Evolutionary conservation across 768 basidiomycete genomes (phyloP).

Genomic region (Hortiboletus flavorubellus): DNA sequence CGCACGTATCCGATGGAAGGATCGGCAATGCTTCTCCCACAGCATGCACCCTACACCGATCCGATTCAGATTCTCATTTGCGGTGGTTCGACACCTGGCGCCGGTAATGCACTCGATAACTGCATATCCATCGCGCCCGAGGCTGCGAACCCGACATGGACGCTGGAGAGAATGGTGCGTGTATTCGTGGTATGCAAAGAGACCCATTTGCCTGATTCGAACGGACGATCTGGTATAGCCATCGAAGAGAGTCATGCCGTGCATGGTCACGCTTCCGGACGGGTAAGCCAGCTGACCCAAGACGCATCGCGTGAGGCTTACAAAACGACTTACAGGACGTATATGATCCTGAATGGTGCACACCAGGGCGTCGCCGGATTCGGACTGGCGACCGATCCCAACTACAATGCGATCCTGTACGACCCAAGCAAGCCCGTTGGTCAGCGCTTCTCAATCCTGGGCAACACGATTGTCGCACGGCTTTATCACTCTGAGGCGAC

Average conservation of each 20-base stretch:
- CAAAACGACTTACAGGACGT: slow-evolving; percentile 49
- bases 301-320: background rate
- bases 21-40: slow-evolving; percentile 65
- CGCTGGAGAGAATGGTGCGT: slow-evolving; percentile 74
- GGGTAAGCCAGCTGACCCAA: slow-evolving; percentile 12
- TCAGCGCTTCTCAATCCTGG: slow-evolving; percentile 63
- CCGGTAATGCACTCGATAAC: slow-evolving; percentile 54
- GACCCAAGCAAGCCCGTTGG: slow-evolving; percentile 58
- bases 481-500: slow-evolving; percentile 78
- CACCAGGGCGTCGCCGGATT: slow-evolving; percentile 70
- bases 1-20: slow-evolving; percentile 80
- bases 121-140: slow-evolving; percentile 72
- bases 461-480: slow-evolving; percentile 66
- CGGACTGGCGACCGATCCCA: slow-evolving; percentile 62
- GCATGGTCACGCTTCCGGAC: slow-evolving; percentile 63
- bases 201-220: background rate
- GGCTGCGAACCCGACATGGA: slow-evolving; percentile 57
- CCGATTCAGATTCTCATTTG: slow-evolving; percentile 67
- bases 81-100: slow-evolving; percentile 66
- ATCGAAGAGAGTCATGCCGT: slow-evolving; percentile 71
- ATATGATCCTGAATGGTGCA: slow-evolving; percentile 75
- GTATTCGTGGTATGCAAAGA: background rate
- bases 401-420: slow-evolving; percentile 63
- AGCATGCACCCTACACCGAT: slow-evolving; percentile 68
- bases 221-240: slow-evolving; percentile 39